Percentiles rank a stretch among this genome's conserved stretches.
Evolutionary conservation across 192 early-diverging fungal species (phyloP).

Genomic region (Diversispora eburnea): DNA sequence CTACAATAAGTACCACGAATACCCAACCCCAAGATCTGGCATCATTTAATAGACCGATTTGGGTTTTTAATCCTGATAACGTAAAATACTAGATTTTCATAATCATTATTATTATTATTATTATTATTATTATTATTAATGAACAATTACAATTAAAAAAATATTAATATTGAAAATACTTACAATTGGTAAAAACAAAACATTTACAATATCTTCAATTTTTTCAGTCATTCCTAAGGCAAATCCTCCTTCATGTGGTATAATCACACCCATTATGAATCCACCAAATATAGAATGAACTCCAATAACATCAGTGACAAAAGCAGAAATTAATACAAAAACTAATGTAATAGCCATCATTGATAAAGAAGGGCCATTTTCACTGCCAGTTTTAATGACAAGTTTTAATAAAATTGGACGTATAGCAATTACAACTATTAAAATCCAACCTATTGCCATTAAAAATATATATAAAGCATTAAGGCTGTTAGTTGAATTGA

Average conservation of each 20-base stretch:
- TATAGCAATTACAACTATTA: slow-evolving; percentile 67
- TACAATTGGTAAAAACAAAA: slow-evolving; percentile 83
- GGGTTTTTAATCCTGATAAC: slow-evolving; percentile 86
- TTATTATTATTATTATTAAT: background rate
- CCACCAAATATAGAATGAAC: slow-evolving; percentile 94
- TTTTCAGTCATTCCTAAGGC: slow-evolving; percentile 85
- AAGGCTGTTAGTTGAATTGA: slow-evolving; percentile 69
- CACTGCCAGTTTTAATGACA: slow-evolving; percentile 47
- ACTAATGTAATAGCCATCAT: slow-evolving; percentile 72
- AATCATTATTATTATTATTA: background rate
- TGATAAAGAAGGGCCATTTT: slow-evolving; percentile 50
- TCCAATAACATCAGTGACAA: slow-evolving; percentile 82
- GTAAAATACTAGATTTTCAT: slow-evolving; percentile 72
- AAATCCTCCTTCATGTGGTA: slow-evolving; percentile 86
- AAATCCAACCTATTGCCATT: slow-evolving; percentile 58
- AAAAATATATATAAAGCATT: slow-evolving; percentile 83
- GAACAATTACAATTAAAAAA: background rate
- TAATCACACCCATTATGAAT: slow-evolving; percentile 81
- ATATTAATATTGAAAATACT: slow-evolving; percentile 16
- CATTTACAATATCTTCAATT: slow-evolving; percentile 84
- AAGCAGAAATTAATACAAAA: slow-evolving; percentile 69
- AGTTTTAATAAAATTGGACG: slow-evolving; percentile 60
- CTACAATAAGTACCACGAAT: slow-evolving; percentile 69
- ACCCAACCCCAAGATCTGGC: slow-evolving; percentile 71
- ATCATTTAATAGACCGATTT: slow-evolving; percentile 70